Evolutionary conservation across 768 basidiomycete genomes (phyloP), one percentile per base, ranked within the genome.

Genomic region (Agaricus blazei): DNA sequence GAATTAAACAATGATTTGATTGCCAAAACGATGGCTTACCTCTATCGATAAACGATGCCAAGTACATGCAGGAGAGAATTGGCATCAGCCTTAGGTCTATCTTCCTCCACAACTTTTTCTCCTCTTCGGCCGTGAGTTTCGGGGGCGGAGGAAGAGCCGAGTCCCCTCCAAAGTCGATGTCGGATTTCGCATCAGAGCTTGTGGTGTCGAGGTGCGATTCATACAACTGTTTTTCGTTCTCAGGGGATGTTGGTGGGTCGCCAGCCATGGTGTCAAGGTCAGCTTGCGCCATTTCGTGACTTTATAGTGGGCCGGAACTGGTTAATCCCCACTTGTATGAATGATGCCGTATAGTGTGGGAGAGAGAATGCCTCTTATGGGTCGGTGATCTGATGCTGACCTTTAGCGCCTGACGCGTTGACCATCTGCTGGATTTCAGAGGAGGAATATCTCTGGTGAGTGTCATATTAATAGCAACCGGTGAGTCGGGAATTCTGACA

Each of bases 31-130:
- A 34, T 34, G 11, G 34, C 72, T 24, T 48, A 76, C 82, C 81
- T 74, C 85, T 70, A 63, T 88, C 85, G 64, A 86, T 69, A 66
- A 85, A 86, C 3, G 81, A 80, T 26, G 84, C 64, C 42, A 88
- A 68, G 61, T 85, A 86, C 73, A 87, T 79, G 44, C 83, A 55
- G 2, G 77, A 69, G 26, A 87, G 66, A 24, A 83, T 82, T 0
- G 83, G 81, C 74, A 84, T 76, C 40, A 85, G 68, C 47, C 81
- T 70, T 5, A 74, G 34, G 58, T 87, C 85, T 26, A 86, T 71
- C 67, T 83, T 85, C 54, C 77, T 66, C 72, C 82, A 82, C 48
- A 87, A 65, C 44, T 63, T 75, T 55, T 67, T 74, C 69, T 86
- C 59, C 45, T 60, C 60, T 4, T 54, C 53, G 29, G 53, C 37